Percentiles rank a stretch among this genome's conserved stretches.
These are phyloP conservation scores for Linnemannia hyalina DNA, from an alignment of 192 early-diverging fungal genomes.

Conservation along the genomic window DNA sequence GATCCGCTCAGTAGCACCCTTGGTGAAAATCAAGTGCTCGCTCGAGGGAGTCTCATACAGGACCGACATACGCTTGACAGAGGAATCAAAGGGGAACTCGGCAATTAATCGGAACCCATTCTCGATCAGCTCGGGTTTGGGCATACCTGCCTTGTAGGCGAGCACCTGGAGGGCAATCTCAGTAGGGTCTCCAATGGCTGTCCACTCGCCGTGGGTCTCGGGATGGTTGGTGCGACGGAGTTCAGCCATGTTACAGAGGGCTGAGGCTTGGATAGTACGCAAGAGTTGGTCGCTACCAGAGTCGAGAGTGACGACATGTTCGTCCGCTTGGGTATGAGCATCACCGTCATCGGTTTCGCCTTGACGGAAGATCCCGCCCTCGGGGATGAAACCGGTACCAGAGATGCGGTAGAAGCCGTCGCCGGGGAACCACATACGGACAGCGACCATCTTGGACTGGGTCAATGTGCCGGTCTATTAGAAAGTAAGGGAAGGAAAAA, in stretches of 20 bases:
- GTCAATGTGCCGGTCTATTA: slow-evolving; percentile 88
- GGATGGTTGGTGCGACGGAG: slow-evolving; percentile 72
- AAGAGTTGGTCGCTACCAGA: slow-evolving; percentile 55
- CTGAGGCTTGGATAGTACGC: slow-evolving; percentile 68
- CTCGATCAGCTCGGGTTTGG: slow-evolving; percentile 72
- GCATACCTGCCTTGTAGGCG: slow-evolving; percentile 82
- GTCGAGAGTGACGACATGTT: slow-evolving; percentile 40
- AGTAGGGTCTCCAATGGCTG: slow-evolving; percentile 89
- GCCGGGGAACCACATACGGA: slow-evolving; percentile 83
- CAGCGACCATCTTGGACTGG: slow-evolving; percentile 95
- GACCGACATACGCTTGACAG: slow-evolving; percentile 93
- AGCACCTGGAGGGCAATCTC: slow-evolving; percentile 93
- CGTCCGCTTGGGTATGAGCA: slow-evolving; percentile 21
- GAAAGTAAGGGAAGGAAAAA: not conserved
- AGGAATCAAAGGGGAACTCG: slow-evolving; percentile 82
- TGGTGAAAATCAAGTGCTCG: slow-evolving; percentile 76
- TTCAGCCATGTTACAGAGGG: slow-evolving; percentile 90
- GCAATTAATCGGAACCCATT: slow-evolving; percentile 64
- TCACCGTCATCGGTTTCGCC: slow-evolving; percentile 35
- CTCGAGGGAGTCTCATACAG: slow-evolving; percentile 63
- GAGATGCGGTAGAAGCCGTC: slow-evolving; percentile 78
- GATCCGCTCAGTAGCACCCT: slow-evolving; percentile 95
- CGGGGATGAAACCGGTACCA: slow-evolving; percentile 72
- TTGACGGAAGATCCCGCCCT: slow-evolving; percentile 58
- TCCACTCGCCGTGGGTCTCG: slow-evolving; percentile 74